A percentile compares a stretch with the other conserved stretches of the same genome.
These are phyloP conservation scores for Cocos nucifera DNA, from an alignment of 176 grass and related monocot genomes.

Conservation along the genomic window DNA sequence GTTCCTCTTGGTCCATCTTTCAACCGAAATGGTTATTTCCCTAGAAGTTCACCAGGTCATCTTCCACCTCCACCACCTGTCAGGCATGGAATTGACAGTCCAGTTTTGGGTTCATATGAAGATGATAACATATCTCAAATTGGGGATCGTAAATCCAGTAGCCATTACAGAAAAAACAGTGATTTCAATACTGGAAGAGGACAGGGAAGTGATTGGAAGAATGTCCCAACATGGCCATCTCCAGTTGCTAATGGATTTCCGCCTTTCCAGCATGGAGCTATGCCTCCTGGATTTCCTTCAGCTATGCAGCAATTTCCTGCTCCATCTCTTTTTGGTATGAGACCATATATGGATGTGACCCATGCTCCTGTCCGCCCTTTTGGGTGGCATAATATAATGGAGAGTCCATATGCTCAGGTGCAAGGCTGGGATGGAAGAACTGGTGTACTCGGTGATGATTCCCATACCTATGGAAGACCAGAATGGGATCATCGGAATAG, in stretches of 20 bases:
- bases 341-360: constrained; percentile 22
- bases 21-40: constrained; percentile 6
- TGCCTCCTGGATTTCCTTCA: constrained; percentile 30
- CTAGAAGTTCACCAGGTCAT: constrained; percentile 9
- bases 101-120: constrained; percentile 29
- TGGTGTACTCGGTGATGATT: constrained; percentile 10
- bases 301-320: constrained; percentile 22
- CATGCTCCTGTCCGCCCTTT: constrained; percentile 19
- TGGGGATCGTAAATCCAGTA: constrained; percentile 25
- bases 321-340: constrained; percentile 23
- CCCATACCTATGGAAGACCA: constrained; percentile 13
- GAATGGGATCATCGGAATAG: constrained; percentile 6
- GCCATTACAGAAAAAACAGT: constrained; percentile 19
- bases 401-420: constrained; percentile 19
- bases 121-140: constrained; percentile 25
- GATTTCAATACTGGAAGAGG: constrained; percentile 27
- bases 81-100: constrained; percentile 22
- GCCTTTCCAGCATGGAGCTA: constrained; percentile 26
- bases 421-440: constrained; percentile 23
- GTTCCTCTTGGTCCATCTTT: constrained; percentile 5
- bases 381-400: constrained; percentile 19
- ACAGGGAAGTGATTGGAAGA: constrained; percentile 28
- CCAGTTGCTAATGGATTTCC: constrained; percentile 32
- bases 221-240: constrained; percentile 20
- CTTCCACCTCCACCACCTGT: constrained; percentile 4